A percentile compares a stretch with the other conserved stretches of the same genome.
Evolutionary conservation across 1,284 basidiomycete species (phyloP).

Genomic region (Stygiomarasmius scandens): DNA sequence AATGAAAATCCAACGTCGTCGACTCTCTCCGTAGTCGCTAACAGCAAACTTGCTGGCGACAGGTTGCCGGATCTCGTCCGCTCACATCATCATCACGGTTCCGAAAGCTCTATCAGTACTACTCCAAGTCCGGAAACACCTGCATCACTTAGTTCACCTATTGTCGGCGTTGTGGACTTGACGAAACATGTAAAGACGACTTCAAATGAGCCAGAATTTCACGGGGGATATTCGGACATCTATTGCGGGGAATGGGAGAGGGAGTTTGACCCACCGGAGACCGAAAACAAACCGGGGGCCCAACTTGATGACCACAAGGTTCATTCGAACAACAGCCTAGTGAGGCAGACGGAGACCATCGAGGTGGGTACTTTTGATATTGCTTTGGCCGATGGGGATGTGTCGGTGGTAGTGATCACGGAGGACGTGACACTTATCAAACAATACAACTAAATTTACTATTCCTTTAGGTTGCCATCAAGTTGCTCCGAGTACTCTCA

Average conservation of each 20-base stretch:
- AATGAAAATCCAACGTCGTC: too few relatives aligned
- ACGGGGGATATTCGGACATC: conserved; percentile 16
- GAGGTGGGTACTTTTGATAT: neutral
- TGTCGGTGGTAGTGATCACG: neutral
- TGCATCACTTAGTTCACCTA: conserved; percentile 11
- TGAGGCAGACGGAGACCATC: neutral
- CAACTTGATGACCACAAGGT: neutral
- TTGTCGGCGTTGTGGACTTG: conserved; percentile 15
- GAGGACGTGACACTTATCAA: neutral
- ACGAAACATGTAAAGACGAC: conserved; percentile 6
- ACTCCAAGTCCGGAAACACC: conserved; percentile 5
- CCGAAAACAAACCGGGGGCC: too few relatives aligned
- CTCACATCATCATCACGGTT: neutral
- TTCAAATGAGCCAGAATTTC: conserved; percentile 2
- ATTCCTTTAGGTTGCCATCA: conserved; percentile 16
- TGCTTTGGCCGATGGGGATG: neutral
- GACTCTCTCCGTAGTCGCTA: too few relatives aligned
- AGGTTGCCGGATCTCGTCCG: too few relatives aligned
- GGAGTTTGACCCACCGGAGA: neutral
- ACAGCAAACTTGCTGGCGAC: too few relatives aligned
- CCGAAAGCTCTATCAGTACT: neutral
- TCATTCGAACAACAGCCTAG: neutral
- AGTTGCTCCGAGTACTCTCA: conserved; percentile 15
- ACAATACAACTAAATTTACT: neutral
- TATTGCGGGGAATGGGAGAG: conserved; percentile 11